Evolutionary conservation across 345 rosid genomes (phyloP).

Genomic region (Lepidium africanum): DNA sequence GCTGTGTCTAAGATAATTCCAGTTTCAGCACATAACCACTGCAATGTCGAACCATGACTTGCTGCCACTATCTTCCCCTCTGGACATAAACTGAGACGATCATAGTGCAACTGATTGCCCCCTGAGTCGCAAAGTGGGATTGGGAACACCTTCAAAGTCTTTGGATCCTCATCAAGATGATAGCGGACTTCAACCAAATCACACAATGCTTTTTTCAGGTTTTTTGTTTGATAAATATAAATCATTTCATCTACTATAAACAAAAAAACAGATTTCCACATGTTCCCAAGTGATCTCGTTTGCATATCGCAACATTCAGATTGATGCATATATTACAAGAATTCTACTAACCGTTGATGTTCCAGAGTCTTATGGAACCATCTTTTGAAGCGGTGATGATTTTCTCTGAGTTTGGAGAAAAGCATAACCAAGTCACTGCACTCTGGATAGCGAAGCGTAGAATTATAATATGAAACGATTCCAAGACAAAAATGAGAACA

Average conservation of each 20-base stretch:
- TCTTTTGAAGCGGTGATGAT: slow-evolving; percentile 94
- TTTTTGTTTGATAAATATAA: neutral
- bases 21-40: slow-evolving; percentile 81
- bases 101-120: slow-evolving; percentile 68
- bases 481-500: slow-evolving; percentile 11
- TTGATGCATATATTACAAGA: neutral
- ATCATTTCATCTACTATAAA: slow-evolving; percentile 1
- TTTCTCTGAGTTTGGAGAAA: slow-evolving; percentile 77
- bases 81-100: slow-evolving; percentile 74
- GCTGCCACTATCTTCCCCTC: slow-evolving; percentile 86
- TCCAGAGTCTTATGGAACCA: slow-evolving; percentile 84
- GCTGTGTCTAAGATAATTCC: slow-evolving; percentile 83
- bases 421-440: slow-evolving; percentile 97
- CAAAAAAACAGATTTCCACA: neutral
- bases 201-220: slow-evolving; percentile 1
- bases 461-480: slow-evolving; percentile 4
- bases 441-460: slow-evolving; percentile 43
- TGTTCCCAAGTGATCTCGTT: neutral
- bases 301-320: neutral
- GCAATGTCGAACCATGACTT: slow-evolving; percentile 68
- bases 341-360: slow-evolving; percentile 69
- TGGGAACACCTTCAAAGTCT: slow-evolving; percentile 78
- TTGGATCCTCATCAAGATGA: slow-evolving; percentile 97
- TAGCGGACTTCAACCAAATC: slow-evolving; percentile 60
- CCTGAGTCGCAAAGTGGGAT: slow-evolving; percentile 64